A percentile compares a stretch with the other conserved stretches of the same genome.
Conservation (phyloP, 176 grass and related monocot genomes). For the Hyparrhenia diplandra region DNA sequence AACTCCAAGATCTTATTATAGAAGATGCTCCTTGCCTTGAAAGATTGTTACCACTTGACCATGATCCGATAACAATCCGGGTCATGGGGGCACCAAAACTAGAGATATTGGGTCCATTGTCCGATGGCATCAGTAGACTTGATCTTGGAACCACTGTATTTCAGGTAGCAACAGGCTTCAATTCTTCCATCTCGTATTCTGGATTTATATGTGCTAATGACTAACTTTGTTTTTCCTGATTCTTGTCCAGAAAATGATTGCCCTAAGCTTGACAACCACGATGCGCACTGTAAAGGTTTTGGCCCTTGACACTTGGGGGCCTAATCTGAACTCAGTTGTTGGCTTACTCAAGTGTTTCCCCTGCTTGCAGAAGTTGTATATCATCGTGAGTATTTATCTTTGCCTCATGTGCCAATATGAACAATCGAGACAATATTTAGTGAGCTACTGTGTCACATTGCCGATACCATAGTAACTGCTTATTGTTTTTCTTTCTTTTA, state of each 20-base stretch:
- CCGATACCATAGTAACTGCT: background rate
- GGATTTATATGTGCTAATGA: background rate
- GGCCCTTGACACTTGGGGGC: background rate
- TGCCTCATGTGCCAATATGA: background rate
- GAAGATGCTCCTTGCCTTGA: slow-evolving; percentile 11
- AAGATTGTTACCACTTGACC: background rate
- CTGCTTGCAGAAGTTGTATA: slow-evolving; percentile 1
- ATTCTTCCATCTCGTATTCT: background rate
- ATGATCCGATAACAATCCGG: background rate
- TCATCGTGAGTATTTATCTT: background rate
- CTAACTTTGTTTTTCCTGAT: background rate
- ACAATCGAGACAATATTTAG: background rate
- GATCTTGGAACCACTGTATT: background rate
- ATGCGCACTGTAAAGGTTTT: slow-evolving; percentile 17
- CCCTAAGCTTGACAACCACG: background rate
- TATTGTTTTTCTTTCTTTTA: background rate
- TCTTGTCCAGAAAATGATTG: background rate
- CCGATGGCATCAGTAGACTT: background rate
- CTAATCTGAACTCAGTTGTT: slow-evolving; percentile 3
- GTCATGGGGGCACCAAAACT: background rate
- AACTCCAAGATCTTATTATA: background rate
- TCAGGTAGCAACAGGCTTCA: background rate
- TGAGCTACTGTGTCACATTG: background rate
- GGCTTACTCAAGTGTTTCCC: slow-evolving; percentile 11
- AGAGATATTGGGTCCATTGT: background rate